Percentiles rank a stretch among this genome's conserved stretches.
Conservation (phyloP, 495 filamentous ascomycete species). For the Podospora conica region DNA sequence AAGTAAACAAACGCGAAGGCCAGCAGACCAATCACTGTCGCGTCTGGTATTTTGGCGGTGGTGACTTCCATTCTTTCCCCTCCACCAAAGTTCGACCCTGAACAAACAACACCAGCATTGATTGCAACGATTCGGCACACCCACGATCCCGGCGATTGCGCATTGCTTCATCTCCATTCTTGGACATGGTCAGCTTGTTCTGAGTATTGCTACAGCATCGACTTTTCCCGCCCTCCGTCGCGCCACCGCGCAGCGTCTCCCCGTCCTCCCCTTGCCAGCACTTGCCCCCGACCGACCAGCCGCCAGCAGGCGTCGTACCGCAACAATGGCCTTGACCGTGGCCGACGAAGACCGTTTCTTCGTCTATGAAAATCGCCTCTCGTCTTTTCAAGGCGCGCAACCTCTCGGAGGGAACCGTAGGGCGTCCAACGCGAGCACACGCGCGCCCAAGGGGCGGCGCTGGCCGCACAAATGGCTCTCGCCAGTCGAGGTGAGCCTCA, state of each 20-base stretch:
- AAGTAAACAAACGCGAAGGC: slow-evolving; percentile 5
- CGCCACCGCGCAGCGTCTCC: not conserved
- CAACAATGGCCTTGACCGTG: slow-evolving; percentile 19
- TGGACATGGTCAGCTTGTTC: slow-evolving; percentile 4
- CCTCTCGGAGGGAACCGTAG: slow-evolving; percentile 50
- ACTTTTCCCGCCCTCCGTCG: not conserved
- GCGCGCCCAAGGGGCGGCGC: slow-evolving; percentile 48
- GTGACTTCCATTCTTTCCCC: slow-evolving; percentile 4
- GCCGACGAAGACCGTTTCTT: slow-evolving; percentile 38
- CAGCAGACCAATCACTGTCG: not conserved
- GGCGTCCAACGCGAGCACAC: slow-evolving; percentile 57
- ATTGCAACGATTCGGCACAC: slow-evolving; percentile 4
- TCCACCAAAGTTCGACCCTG: slow-evolving; percentile 17
- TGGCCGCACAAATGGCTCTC: slow-evolving; percentile 72
- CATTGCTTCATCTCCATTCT: not conserved
- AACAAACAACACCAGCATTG: slow-evolving; percentile 22
- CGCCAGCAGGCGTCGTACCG: slow-evolving; percentile 5
- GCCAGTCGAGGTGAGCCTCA: slow-evolving; percentile 53
- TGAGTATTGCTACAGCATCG: not conserved
- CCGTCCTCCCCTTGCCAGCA: not conserved
- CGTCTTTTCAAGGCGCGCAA: slow-evolving; percentile 59
- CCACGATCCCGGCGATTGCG: not conserved
- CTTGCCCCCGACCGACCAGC: not conserved
- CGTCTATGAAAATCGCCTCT: slow-evolving; percentile 65
- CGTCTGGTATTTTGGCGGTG: not conserved